Conservation (phyloP, 2,329 filamentous ascomycete genomes). For the Xylaria polymorpha region DNA sequence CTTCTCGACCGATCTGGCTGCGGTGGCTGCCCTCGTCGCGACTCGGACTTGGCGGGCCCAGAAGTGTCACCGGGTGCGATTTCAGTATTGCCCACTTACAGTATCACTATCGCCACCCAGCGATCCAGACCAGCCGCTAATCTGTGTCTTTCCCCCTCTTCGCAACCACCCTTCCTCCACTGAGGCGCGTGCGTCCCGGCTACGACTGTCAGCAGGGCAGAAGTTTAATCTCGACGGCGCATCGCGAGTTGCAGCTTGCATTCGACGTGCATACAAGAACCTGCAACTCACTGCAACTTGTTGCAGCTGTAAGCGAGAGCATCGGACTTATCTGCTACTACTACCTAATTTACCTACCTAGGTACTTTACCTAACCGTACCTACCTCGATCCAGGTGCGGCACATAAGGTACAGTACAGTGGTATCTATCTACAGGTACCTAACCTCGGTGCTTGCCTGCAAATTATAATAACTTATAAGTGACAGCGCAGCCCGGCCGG, state of each 20-base stretch:
- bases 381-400: neutral
- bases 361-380: neutral
- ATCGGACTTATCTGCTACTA: neutral
- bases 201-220: constrained; percentile 29
- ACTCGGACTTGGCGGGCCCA: constrained; percentile 21
- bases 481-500: neutral
- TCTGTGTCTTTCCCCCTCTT: constrained; percentile 13
- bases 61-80: constrained; percentile 25
- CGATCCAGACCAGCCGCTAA: constrained; percentile 32
- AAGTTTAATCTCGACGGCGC: constrained; percentile 25
- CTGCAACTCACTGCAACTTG: neutral
- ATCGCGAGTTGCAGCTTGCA: constrained; percentile 25
- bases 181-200: constrained; percentile 20
- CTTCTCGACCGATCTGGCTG: neutral
- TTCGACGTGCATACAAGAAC: constrained; percentile 29
- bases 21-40: constrained; percentile 3
- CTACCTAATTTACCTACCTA: neutral
- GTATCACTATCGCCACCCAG: constrained; percentile 2
- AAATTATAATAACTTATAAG: neutral
- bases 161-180: constrained; percentile 20
- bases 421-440: constrained; percentile 3
- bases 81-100: constrained; percentile 11
- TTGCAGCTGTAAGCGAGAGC: constrained; percentile 22
- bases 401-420: too few species aligned
- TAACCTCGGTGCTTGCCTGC: neutral